Conservation (phyloP, 768 basidiomycete genomes). For the Podaxis pistillaris region DNA sequence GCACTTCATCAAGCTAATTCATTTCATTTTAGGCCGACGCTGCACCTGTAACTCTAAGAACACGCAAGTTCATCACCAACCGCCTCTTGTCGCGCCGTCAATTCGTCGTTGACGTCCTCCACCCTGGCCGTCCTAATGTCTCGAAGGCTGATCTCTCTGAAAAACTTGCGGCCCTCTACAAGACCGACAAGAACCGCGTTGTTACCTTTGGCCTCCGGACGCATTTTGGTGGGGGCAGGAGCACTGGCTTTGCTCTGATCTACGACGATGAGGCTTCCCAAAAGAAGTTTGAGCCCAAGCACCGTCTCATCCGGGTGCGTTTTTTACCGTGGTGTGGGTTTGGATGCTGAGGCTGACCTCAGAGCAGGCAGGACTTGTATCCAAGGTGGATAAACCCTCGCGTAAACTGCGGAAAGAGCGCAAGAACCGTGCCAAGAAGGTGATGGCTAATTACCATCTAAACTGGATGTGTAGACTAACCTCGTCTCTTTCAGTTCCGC, state of each 20-base stretch:
- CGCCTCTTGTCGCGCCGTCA: conserved; percentile 94
- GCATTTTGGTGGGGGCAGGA: conserved; percentile 96
- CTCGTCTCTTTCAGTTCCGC: conserved; percentile 61
- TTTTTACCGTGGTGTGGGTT: background rate
- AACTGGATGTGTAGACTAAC: conserved; percentile 14
- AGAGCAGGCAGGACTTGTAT: conserved; percentile 58
- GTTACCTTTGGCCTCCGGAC: conserved; percentile 94
- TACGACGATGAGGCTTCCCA: conserved; percentile 95
- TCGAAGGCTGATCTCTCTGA: conserved; percentile 89
- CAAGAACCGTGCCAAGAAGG: conserved; percentile 99
- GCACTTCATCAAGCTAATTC: background rate
- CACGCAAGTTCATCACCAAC: conserved; percentile 99
- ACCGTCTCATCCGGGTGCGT: conserved; percentile 92
- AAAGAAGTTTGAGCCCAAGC: conserved; percentile 96
- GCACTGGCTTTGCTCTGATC: conserved; percentile 95
- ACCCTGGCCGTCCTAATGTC: conserved; percentile 94
- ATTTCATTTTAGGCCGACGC: conserved; percentile 59
- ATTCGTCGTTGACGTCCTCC: conserved; percentile 92
- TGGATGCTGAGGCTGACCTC: conserved; percentile 10
- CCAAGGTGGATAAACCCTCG: conserved; percentile 87
- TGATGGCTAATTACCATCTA: conserved; percentile 24
- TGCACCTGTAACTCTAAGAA: conserved; percentile 92
- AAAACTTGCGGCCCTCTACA: conserved; percentile 91
- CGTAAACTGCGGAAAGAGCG: conserved; percentile 99
- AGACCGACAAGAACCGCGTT: conserved; percentile 86